A percentile compares a stretch with the other conserved stretches of the same genome.
These are phyloP conservation scores for Ophiognomonia clavigignenti-juglandacearum DNA, from an alignment of 2,329 filamentous ascomycete species.

Conservation along the genomic window DNA sequence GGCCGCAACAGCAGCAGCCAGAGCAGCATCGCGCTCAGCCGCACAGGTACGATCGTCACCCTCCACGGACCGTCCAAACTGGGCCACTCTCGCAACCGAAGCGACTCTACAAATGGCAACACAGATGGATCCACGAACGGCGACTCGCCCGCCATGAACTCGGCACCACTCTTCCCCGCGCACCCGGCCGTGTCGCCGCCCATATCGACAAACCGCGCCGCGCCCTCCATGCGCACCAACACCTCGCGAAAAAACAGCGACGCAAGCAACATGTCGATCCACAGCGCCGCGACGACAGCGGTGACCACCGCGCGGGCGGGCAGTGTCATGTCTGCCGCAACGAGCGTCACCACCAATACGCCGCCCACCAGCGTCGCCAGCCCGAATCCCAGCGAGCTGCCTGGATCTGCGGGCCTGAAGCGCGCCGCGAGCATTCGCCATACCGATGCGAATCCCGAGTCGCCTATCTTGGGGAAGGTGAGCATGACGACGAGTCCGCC, in stretches of 20 bases:
- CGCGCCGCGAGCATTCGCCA: conserved; percentile 6
- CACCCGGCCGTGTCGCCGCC: conserved; percentile 13
- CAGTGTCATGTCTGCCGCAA: neutral
- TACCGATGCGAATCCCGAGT: conserved; percentile 7
- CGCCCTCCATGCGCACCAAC: too few species aligned
- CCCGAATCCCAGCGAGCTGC: conserved; percentile 10
- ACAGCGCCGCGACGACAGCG: conserved; percentile 1
- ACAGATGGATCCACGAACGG: conserved; percentile 4
- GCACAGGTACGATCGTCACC: conserved; percentile 8
- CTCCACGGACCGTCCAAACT: conserved; percentile 12
- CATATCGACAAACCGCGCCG: neutral
- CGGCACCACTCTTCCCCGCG: conserved; percentile 9
- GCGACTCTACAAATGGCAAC: conserved; percentile 11
- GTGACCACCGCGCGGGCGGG: neutral
- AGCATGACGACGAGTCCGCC: conserved; percentile 9
- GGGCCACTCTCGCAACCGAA: conserved; percentile 7
- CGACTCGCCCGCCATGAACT: conserved; percentile 3
- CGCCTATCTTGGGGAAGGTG: conserved; percentile 8
- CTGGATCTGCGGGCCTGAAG: conserved; percentile 9
- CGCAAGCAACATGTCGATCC: conserved; percentile 8
- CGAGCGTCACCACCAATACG: conserved; percentile 5
- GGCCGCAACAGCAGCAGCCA: conserved; percentile 3
- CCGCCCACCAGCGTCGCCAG: conserved; percentile 11
- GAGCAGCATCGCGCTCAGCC: conserved; percentile 8
- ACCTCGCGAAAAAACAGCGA: conserved; percentile 10